A percentile compares a stretch with the other conserved stretches of the same genome.
Conservation (phyloP, 352 stramenopile species). For the Phytophthora sansomeana region DNA sequence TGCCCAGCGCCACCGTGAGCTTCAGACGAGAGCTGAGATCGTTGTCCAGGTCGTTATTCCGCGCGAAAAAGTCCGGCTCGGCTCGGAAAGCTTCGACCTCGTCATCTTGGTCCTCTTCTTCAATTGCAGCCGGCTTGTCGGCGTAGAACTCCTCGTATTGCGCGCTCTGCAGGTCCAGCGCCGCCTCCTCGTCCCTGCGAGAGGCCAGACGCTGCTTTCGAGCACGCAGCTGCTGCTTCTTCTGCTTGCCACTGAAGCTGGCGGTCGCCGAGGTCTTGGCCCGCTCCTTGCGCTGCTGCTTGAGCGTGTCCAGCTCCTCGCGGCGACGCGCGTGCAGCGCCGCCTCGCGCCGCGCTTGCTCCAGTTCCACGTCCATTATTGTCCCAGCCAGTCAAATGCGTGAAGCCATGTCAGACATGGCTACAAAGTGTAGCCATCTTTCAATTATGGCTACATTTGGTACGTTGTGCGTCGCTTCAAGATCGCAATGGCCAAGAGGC, state of each 20-base stretch:
- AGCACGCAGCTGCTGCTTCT: constrained; percentile 84
- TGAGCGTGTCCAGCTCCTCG: constrained; percentile 78
- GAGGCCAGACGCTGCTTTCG: constrained; percentile 81
- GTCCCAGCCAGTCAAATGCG: constrained; percentile 18
- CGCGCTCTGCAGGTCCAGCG: constrained; percentile 61
- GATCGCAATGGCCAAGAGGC: constrained; percentile 24
- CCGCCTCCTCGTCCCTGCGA: constrained; percentile 65
- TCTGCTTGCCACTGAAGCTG: constrained; percentile 89
- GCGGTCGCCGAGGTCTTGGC: constrained; percentile 57
- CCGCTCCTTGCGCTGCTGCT: constrained; percentile 83
- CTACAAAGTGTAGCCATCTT: constrained; percentile 20
- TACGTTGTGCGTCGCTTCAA: constrained; percentile 49
- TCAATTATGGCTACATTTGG: constrained; percentile 18
- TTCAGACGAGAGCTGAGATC: constrained; percentile 75
- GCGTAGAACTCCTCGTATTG: constrained; percentile 63
- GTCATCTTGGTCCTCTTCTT: constrained; percentile 33
- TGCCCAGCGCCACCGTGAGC: constrained; percentile 81
- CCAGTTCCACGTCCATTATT: constrained; percentile 37
- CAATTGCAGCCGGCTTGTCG: constrained; percentile 34
- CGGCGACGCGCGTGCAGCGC: constrained; percentile 74
- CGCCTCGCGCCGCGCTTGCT: constrained; percentile 70
- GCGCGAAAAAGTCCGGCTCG: constrained; percentile 70
- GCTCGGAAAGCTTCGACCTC: constrained; percentile 54
- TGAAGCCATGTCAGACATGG: neutral
- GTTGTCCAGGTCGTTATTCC: constrained; percentile 72